Conservation (phyloP, 805 yeast genomes). For the Cyberlindnera samutprakarnensis region DNA sequence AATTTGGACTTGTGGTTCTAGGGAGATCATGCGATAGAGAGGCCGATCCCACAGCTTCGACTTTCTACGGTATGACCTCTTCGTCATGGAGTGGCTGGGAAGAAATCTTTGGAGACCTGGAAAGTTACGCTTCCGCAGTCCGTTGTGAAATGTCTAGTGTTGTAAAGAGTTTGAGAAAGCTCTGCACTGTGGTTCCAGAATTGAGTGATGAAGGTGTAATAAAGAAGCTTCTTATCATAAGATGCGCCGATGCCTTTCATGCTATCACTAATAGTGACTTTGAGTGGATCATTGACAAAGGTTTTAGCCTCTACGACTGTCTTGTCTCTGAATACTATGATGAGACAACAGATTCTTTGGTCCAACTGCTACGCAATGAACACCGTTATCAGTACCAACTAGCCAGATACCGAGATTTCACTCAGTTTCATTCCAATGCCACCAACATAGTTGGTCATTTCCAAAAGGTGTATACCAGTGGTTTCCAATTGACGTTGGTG, state of each 20-base stretch:
- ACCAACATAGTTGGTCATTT: slow-evolving; percentile 7
- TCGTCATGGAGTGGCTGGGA: slow-evolving; percentile 44
- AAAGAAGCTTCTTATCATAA: slow-evolving; percentile 9
- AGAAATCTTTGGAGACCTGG: slow-evolving; percentile 31
- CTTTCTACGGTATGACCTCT: slow-evolving; percentile 38
- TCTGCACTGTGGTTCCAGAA: slow-evolving; percentile 7
- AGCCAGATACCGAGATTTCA: slow-evolving; percentile 6
- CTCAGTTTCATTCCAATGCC: slow-evolving; percentile 3
- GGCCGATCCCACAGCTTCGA: slow-evolving; percentile 28
- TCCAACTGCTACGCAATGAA: slow-evolving; percentile 2
- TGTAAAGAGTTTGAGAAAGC: slow-evolving; percentile 5
- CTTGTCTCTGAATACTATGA: slow-evolving; percentile 7
- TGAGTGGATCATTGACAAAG: slow-evolving; percentile 6
- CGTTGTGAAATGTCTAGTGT: slow-evolving; percentile 1
- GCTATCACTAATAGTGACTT: slow-evolving; percentile 2
- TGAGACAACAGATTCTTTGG: slow-evolving; percentile 3
- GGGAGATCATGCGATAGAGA: slow-evolving; percentile 38
- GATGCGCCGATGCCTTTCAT: slow-evolving; percentile 1
- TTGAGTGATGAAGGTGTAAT: slow-evolving; percentile 4
- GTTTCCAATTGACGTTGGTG: slow-evolving; percentile 5
- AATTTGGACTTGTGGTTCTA: slow-evolving; percentile 38
- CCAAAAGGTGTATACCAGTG: slow-evolving; percentile 9
- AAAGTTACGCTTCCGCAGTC: slow-evolving; percentile 16
- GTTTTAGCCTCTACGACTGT: slow-evolving; percentile 8
- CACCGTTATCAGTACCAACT: slow-evolving; percentile 6